Conservation (phyloP, 805 yeast genomes). For the Starmerella vaccinii region DNA sequence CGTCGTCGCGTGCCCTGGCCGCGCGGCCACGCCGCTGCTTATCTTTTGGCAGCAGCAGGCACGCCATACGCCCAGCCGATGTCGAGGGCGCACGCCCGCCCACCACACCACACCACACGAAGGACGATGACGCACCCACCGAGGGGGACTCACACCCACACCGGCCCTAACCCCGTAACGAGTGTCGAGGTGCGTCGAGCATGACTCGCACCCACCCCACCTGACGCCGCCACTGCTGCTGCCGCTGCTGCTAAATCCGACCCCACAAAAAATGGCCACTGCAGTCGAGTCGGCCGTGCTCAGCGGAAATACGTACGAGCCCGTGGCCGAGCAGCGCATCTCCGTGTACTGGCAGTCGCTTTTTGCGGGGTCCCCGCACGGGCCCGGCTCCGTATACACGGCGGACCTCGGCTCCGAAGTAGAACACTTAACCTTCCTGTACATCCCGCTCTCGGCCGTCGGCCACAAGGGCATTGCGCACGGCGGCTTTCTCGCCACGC, state of each 20-base stretch:
- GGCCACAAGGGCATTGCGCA: slow-evolving; percentile 71
- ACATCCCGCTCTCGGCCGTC: slow-evolving; percentile 35
- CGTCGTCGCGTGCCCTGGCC: too few species aligned
- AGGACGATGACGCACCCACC: too few species aligned
- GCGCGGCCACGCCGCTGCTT: too few species aligned
- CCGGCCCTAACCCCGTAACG: neutral
- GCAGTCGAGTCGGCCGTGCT: neutral
- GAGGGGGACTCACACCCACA: too few species aligned
- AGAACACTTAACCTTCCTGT: slow-evolving; percentile 12
- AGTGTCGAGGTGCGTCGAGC: neutral
- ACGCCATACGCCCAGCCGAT: neutral
- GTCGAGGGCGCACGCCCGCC: too few species aligned
- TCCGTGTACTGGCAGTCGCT: slow-evolving; percentile 6
- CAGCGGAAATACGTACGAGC: neutral
- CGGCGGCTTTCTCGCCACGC: slow-evolving; percentile 75
- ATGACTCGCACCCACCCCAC: too few species aligned
- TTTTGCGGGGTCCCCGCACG: neutral
- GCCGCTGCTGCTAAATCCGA: neutral
- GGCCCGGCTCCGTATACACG: neutral
- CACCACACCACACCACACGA: too few species aligned
- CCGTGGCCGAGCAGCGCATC: neutral
- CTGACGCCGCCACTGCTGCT: too few species aligned
- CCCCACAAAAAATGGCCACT: neutral
- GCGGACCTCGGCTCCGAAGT: neutral
- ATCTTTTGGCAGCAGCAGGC: neutral